Base-by-base conservation (phyloP, 371 early-diverging fungal genomes). In the Rhizopus microsporus region DNA sequence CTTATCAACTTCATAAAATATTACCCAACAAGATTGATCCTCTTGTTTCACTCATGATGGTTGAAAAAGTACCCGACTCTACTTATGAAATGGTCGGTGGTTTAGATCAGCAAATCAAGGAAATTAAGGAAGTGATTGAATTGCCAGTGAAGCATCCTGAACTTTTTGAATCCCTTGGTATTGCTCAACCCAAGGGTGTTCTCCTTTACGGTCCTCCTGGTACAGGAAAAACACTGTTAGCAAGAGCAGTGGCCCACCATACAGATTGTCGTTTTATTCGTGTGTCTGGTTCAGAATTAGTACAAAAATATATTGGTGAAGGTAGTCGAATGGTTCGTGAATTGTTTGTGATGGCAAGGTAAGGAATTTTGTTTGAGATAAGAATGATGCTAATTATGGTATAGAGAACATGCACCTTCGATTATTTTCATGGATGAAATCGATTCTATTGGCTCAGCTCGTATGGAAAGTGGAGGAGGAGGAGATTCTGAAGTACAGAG, bases 391-490 rank as follows among this genome's bases (percentile, higher is more conserved):
- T 31, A 4, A 33, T 16, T n/a, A 17, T 17, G 45, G 1, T 34
- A 51, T 91, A 56, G 98, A 98, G 84, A 99, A 92, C 79, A 78
- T 57, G 79, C 79, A 66, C 99, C 99, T 4, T 99, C 98, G 68
- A 99, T 99, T 69, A 99, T 99, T 56, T 99, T 99, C 75, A 99
- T 99, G 86, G 99, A 99, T 75, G 99, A 99, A 83, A 93, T 99
- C 35, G 99, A 99, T 77, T 99, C 99, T 31, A 98, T 99, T 75
- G 99, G 99, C 73, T 98, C 94, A 42, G 96, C 98, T 29, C 91
- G 99, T 69, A 93, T 94, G 72, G 99, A 97, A 74, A 99, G 99
- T 51, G 91, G 96, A 37, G 97, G 98, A 56, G 78, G 78, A 37
- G 99, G 98, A 48, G 99, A 99, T 76, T 99, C 99, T 68, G 99